phyloP scores from a whole-genome alignment of 495 filamentous ascomycete genomes.

The Diplogelasinospora grovesii region DNA sequence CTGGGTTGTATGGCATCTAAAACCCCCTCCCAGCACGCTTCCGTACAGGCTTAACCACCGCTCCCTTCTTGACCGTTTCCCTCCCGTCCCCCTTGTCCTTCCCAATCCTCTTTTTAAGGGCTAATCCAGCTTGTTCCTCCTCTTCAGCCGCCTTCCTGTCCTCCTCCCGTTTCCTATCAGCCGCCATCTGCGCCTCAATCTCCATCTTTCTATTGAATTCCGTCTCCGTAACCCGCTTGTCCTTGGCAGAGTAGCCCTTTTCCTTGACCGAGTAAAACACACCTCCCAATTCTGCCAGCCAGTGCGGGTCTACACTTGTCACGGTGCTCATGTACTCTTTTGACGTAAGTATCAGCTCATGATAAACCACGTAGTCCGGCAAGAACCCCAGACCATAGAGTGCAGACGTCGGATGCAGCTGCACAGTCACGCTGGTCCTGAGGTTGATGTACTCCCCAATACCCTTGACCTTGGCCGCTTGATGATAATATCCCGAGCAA shows the following conservation, averaged over 20 bases:
- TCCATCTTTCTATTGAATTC: constrained; percentile 96
- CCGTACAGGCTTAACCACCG: constrained; percentile 57
- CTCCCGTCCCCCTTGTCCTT: no score
- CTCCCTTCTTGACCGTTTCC: constrained; percentile 45
- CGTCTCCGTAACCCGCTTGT: constrained; percentile 83
- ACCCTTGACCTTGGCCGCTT: constrained; percentile 95
- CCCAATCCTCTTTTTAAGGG: constrained; percentile 42
- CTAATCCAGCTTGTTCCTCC: constrained; percentile 30
- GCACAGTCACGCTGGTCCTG: constrained; percentile 85
- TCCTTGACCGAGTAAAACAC: constrained; percentile 98
- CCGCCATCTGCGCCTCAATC: constrained; percentile 88
- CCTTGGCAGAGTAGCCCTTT: constrained; percentile 88
- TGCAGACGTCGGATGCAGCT: constrained; percentile 88
- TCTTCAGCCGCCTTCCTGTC: constrained; percentile 46
- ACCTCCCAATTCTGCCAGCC: constrained; percentile 96
- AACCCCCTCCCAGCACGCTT: constrained; percentile 33
- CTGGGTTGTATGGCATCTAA: no score
- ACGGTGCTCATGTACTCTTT: constrained; percentile 99
- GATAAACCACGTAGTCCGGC: constrained; percentile 96
- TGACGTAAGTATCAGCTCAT: constrained; percentile 92
- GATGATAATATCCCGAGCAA: constrained; percentile 95
- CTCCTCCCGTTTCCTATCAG: constrained; percentile 71
- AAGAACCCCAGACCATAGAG: constrained; percentile 89
- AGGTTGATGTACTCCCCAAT: constrained; percentile 97
- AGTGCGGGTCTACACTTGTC: constrained; percentile 93